These are phyloP conservation scores for Ustilago trichophora DNA, from an alignment of 1,284 basidiomycete species.

Conservation along the genomic window DNA sequence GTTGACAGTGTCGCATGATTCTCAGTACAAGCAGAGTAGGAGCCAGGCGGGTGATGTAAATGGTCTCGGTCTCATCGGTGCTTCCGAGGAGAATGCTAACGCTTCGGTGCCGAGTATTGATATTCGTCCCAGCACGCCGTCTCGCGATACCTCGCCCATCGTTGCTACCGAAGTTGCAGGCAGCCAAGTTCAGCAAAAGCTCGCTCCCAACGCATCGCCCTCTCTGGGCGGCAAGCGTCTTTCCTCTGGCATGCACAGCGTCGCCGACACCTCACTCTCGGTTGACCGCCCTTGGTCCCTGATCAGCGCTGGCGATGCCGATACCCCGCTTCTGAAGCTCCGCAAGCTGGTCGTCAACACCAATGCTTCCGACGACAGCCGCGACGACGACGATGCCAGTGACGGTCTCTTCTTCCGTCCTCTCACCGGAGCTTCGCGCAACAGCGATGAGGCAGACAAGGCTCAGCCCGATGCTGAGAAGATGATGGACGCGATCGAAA, in stretches of 20 bases:
- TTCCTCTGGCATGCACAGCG: constrained; percentile 17
- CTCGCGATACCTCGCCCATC: constrained; percentile 1
- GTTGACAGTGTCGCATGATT: background rate
- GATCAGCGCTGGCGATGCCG: constrained; percentile 40
- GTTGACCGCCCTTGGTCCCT: constrained; percentile 45
- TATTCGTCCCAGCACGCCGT: constrained; percentile 18
- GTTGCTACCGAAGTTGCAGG: background rate
- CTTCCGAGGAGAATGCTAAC: background rate
- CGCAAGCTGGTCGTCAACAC: constrained; percentile 44
- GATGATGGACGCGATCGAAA: background rate
- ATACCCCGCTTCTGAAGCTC: constrained; percentile 45
- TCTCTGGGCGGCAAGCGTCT: background rate
- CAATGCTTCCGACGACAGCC: constrained; percentile 26
- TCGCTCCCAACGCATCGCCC: constrained; percentile 4
- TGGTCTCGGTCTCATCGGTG: constrained; percentile 18
- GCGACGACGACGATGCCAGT: constrained; percentile 7
- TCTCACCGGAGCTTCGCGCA: background rate
- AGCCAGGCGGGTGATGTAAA: background rate
- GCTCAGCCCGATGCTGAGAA: background rate
- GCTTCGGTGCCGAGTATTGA: constrained; percentile 20
- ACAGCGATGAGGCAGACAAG: background rate
- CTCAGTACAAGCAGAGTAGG: background rate
- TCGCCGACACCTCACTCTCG: constrained; percentile 21
- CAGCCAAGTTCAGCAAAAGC: constrained; percentile 4
- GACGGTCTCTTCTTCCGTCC: constrained; percentile 40